These are phyloP conservation scores for Solanum chilense DNA, from an alignment of 257 asterid species.

Conservation along the genomic window DNA sequence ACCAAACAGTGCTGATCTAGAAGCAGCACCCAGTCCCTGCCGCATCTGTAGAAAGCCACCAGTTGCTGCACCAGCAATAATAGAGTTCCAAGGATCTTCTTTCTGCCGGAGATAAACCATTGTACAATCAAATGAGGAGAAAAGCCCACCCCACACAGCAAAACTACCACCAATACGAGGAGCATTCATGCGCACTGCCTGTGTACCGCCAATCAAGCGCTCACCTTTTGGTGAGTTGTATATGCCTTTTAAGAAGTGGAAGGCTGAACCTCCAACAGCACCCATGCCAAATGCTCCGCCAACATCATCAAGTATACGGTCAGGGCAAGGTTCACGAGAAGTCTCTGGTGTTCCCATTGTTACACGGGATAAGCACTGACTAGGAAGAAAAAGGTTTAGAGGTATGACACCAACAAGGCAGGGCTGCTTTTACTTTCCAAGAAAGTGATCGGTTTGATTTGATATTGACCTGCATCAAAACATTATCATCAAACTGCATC, in stretches of 20 bases:
- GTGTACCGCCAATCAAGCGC: constrained; percentile 20
- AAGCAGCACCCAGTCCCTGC: constrained; percentile 11
- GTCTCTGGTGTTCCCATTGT: constrained; percentile 22
- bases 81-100: constrained; percentile 34
- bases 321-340: constrained; percentile 25
- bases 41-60: constrained; percentile 22
- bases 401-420: neutral
- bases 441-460: neutral
- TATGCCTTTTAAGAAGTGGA: constrained; percentile 23
- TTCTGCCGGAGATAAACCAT: constrained; percentile 21
- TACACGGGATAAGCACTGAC: neutral
- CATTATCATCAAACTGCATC: neutral
- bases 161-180: constrained; percentile 21
- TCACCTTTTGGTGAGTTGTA: constrained; percentile 26
- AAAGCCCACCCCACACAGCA: constrained; percentile 29
- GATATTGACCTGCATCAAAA: neutral
- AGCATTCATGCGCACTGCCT: constrained; percentile 26
- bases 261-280: constrained; percentile 32
- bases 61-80: constrained; percentile 22
- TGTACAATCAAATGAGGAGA: constrained; percentile 17
- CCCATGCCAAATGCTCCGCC: constrained; percentile 34
- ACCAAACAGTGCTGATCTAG: constrained; percentile 17
- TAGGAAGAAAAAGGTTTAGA: neutral
- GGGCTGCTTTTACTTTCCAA: neutral
- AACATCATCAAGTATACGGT: constrained; percentile 24